Evolutionary conservation across 208 protist species (phyloP), one percentile per base, ranked within the genome.

Genomic region (Wallacemonas sp.): DNA sequence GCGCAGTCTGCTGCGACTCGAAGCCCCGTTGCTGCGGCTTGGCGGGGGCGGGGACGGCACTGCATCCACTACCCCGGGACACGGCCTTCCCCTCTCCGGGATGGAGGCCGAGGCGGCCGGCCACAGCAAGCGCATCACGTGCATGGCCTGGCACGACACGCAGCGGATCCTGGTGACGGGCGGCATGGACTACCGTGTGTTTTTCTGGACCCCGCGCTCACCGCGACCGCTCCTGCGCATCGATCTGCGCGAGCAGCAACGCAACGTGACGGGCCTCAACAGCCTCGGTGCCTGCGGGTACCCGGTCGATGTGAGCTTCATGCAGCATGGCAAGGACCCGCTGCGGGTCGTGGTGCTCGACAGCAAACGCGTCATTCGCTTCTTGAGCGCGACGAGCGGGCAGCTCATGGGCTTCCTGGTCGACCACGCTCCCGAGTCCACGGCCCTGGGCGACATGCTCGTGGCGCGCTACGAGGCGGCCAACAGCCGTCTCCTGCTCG

Each of bases 301-400:
- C 38, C 86, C 90, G 1, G 61, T 95, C 29, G 90, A 93, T 65
- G 70, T 92, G 18, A 87, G 84, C 50, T 86, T 95, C 62, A 79
- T 92, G 49, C 64, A 82, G 46, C 74, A 36, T 10, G 23, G 44
- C 20, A 57, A 10, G 12, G 61, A 83, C 5, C 77, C 64, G 11
- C 50, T 90, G 33, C 75, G 82, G 29, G 46, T 94, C 14, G 65
- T 96, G 14, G 81, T 94, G 22, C 76, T 93, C 1, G 87, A 92
- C 72, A 91, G 76, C n/a, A 74, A 75, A 33, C 86, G 85, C 26
- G 74, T 84, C 5, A 72, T 93, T 38, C 86, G 84, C 55, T 82
- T 96, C 61, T 70, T 94, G 46, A 82, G 93, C 54, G 82, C 76
- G 44, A 33, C 86, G 18, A 81, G 62, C 7, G 85, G 77, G 26